Base-by-base conservation (phyloP, 2,329 filamentous ascomycete species). In the Rutstroemia sydowiana region DNA sequence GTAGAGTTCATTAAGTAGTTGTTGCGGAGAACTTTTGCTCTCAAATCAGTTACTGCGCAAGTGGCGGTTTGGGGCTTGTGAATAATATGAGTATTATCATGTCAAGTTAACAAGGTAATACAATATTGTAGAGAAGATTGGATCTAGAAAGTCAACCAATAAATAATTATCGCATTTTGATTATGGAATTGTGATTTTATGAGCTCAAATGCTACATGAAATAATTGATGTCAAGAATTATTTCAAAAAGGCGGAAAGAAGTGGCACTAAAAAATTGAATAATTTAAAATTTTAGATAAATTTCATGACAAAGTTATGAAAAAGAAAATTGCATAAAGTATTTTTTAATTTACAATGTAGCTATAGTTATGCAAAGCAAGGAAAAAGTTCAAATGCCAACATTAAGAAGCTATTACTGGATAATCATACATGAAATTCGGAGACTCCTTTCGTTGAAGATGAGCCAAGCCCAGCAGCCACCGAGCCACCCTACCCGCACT, bases 1-100 rank as follows among this genome's bases (percentile, higher is more conserved):
- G 57, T 63, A 60, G 57, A 63, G 59, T 62, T 64, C 64, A 66
- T 66, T 57, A 59, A 61, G 59, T 32, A 43, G 47, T 37, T 37
- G 21, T n/a, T 30, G 23, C 26, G 46, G 49, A 48, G 44, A 41
- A 41, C 44, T 40, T 23, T 18, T 20, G n/a, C n/a, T n/a, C n/a
- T n/a, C n/a, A n/a, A n/a, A n/a, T n/a, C n/a, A n/a, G n/a, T n/a
- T n/a, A n/a, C n/a, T n/a, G n/a, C n/a, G n/a, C n/a, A n/a, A n/a
- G n/a, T n/a, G n/a, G n/a, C n/a, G n/a, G n/a, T n/a, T 28, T n/a
- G 41, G 14, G n/a, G 11, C 11, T 28, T 32, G 37, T 21, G 28
- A 11, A 11, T 11, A 41, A 41, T 9, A 3, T 41, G 6, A 20
- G 14, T 41, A 18, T 13, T 37, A n/a, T 37, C 34, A 37, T 37